Conservation (phyloP, 495 filamentous ascomycete species). For the Trichoderma reesei region DNA sequence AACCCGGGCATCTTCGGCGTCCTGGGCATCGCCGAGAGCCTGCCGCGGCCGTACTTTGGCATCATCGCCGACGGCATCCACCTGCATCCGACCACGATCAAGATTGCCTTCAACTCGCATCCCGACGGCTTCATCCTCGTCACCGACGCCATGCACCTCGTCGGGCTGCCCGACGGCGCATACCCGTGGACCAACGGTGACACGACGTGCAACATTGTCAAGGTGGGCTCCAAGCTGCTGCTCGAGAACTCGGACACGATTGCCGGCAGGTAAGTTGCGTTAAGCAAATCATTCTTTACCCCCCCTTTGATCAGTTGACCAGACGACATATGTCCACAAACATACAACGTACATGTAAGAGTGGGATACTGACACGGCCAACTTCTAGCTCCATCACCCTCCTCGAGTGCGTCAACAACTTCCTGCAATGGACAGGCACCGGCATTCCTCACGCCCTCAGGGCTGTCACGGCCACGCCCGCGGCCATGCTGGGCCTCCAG, state of each 20-base stretch:
- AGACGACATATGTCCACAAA: too few species aligned
- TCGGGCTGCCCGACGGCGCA: conserved; percentile 62
- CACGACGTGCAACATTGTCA: conserved; percentile 45
- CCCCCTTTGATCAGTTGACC: too few species aligned
- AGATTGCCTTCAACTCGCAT: conserved; percentile 53
- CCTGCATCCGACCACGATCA: conserved; percentile 52
- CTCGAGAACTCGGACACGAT: conserved; percentile 63
- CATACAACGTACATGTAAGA: background rate
- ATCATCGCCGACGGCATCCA: conserved; percentile 60
- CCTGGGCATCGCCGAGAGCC: conserved; percentile 40
- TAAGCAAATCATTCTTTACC: background rate
- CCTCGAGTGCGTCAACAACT: conserved; percentile 73
- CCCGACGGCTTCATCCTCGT: conserved; percentile 55
- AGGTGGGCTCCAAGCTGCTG: conserved; percentile 55
- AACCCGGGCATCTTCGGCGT: conserved; percentile 78
- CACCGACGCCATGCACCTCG: conserved; percentile 57
- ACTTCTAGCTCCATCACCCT: conserved; percentile 52
- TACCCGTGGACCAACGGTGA: conserved; percentile 76
- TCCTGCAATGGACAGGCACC: conserved; percentile 59
- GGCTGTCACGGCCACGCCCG: conserved; percentile 64
- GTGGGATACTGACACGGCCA: background rate
- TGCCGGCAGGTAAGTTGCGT: conserved; percentile 48
- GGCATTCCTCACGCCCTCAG: conserved; percentile 54
- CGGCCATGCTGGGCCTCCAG: conserved; percentile 58
- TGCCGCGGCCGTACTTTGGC: conserved; percentile 49